Evolutionary conservation across 129 eudicot species (phyloP), one percentile per base, ranked within the genome.

Genomic region (Centrapalus pauciflorus): DNA sequence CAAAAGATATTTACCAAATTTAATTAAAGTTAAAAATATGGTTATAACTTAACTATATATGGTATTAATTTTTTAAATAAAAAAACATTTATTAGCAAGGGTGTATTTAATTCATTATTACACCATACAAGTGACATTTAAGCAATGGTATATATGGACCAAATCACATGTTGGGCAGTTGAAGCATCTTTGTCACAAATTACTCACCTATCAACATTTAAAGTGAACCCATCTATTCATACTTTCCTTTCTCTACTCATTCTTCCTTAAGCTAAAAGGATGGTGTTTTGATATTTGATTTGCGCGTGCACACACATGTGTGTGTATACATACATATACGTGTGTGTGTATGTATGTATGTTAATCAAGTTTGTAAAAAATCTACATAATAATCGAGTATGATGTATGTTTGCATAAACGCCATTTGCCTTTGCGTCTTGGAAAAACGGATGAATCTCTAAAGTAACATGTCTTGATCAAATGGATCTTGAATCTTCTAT

Each of bases 141-240:
- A 71, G 61, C 61, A 30, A 63, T 21, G 58, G 27, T 29, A 34
- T 14, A 64, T 73, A 61, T 55, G 66, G 45, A 29, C 72, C 57
- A 64, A 64, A 64, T 55, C 51, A 65, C 67, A 55, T 64, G 78
- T 23, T 55, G 50, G 41, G 66, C 38, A 40, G 72, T 55, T 73
- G 72, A 30, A 64, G 49, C 50, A 64, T 64, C 72, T 64, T 64
- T 54, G 41, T 73, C 66, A 65, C 30, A 55, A 54, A 54, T 63
- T 72, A 16, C 56, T 30, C 43, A 28, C 52, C 52, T 45, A n/a
- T 45, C 52, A 20, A 48, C 37, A 30, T 57, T 57, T 57, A 71
- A 61, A 3, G 63, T 17, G 55, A 72, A 49, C 63, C 51, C 43
- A 49, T 49, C 48, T 27, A 23, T 50, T 24, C 61, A 59, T 14